Percentiles rank a stretch among this genome's conserved stretches.
Conservation (phyloP, 805 yeast genomes). For the Saccharomycopsis fodiens region DNA sequence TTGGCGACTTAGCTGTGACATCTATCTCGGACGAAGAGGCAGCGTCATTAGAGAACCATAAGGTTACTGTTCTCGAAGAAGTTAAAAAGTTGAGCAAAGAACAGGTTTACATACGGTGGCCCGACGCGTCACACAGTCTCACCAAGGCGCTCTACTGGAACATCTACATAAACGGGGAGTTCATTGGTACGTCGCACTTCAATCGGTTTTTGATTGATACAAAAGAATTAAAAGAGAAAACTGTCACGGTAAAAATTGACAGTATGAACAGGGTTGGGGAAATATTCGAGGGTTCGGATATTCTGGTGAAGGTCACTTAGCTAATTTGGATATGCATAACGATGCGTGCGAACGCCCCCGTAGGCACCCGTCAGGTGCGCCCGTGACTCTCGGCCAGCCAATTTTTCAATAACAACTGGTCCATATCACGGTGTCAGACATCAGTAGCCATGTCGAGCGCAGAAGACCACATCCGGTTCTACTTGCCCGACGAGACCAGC, state of each 20-base stretch:
- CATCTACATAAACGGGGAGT: slow-evolving; percentile 26
- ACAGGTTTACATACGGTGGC: slow-evolving; percentile 24
- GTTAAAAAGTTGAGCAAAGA: slow-evolving; percentile 5
- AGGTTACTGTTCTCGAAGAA: slow-evolving; percentile 2
- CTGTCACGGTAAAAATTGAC: slow-evolving; percentile 23
- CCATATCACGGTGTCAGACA: not conserved
- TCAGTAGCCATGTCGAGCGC: not conserved
- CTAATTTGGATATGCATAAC: too few relatives aligned
- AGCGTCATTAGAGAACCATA: slow-evolving; percentile 5
- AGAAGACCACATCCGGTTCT: not conserved
- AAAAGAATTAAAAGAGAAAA: not conserved
- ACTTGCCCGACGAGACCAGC: slow-evolving; percentile 7
- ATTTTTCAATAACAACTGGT: not conserved
- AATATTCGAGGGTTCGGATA: slow-evolving; percentile 14
- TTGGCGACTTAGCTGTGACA: slow-evolving; percentile 24
- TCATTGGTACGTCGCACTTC: slow-evolving; percentile 24
- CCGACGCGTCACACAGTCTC: slow-evolving; percentile 19
- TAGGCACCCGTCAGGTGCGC: too few relatives aligned
- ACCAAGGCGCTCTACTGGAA: slow-evolving; percentile 26
- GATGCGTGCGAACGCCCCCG: too few relatives aligned
- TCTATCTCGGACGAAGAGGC: slow-evolving; percentile 13
- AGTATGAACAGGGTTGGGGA: slow-evolving; percentile 24
- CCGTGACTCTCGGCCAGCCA: not conserved
- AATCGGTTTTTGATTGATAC: slow-evolving; percentile 17
- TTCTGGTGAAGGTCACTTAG: slow-evolving; percentile 2